phyloP scores from a whole-genome alignment of 208 protist species.

The Trypanosoma congolense region DNA sequence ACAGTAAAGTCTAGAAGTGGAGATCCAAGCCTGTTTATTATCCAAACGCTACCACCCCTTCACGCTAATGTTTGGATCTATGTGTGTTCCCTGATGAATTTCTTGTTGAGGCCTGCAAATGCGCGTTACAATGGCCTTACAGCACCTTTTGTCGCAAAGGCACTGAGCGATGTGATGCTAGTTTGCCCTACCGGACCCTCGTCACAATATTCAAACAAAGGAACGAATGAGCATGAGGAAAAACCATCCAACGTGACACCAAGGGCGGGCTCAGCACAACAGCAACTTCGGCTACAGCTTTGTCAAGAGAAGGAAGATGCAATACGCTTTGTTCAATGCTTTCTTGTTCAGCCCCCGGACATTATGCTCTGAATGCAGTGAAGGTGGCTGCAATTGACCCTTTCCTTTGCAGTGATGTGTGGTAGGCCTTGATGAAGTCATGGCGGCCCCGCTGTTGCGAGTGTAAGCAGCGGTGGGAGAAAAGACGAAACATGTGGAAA shows the following conservation, averaged over 20 bases:
- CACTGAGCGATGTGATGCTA: conserved; percentile 67
- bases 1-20: conserved; percentile 47
- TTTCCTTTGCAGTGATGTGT: no score
- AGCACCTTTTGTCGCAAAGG: conserved; percentile 41
- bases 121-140: conserved; percentile 58
- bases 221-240: conserved; percentile 23
- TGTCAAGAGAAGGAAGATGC: conserved; percentile 69
- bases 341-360: conserved; percentile 58
- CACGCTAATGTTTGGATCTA: conserved; percentile 86
- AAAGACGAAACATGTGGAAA: no score
- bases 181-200: conserved; percentile 26
- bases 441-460: no score
- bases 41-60: conserved; percentile 56
- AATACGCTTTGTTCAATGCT: conserved; percentile 62
- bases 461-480: no score
- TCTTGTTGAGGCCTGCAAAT: conserved; percentile 62
- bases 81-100: conserved; percentile 79
- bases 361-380: conserved; percentile 16
- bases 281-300: conserved; percentile 57
- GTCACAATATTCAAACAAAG: not conserved
- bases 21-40: conserved; percentile 54
- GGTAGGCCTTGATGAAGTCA: no score
- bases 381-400: not conserved
- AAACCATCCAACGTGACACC: conserved; percentile 19
- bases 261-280: conserved; percentile 45